Evolutionary conservation across 306 rosid genomes (phyloP).

Genomic region (Abrus pulchellus): DNA sequence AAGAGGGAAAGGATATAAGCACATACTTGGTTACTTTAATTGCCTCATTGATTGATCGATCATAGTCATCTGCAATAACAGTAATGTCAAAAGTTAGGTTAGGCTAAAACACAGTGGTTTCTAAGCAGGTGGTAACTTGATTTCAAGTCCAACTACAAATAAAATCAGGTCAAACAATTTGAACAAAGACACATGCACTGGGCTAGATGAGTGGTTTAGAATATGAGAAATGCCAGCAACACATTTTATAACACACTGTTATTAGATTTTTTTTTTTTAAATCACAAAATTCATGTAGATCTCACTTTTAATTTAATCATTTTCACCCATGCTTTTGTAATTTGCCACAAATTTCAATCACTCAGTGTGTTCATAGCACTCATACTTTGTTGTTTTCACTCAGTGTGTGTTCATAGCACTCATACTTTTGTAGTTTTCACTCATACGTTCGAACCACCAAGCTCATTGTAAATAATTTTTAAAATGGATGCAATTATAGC

Average conservation of each 20-base stretch:
- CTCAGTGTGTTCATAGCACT: too few species aligned
- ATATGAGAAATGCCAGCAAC: too few species aligned
- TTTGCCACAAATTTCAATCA: too few species aligned
- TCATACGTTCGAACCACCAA: background rate
- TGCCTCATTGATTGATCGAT: slow-evolving; percentile 95
- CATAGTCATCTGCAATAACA: slow-evolving; percentile 89
- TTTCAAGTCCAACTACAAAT: slow-evolving; percentile 27
- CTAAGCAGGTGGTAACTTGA: slow-evolving; percentile 4
- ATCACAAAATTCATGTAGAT: too few species aligned
- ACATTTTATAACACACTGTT: too few species aligned
- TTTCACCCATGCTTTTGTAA: too few species aligned
- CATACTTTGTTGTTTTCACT: too few species aligned
- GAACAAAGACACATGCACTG: background rate
- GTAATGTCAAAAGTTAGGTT: slow-evolving; percentile 47
- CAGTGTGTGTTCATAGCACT: background rate
- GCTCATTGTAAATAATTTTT: background rate
- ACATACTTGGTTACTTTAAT: slow-evolving; percentile 97
- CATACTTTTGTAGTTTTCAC: too few species aligned
- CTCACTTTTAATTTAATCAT: too few species aligned
- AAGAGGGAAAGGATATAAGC: slow-evolving; percentile 16
- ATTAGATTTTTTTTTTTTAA: too few species aligned
- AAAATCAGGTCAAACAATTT: background rate
- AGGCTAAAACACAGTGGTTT: slow-evolving; percentile 36
- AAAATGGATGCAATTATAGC: background rate
- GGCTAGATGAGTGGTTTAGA: slow-evolving; percentile 1